Base-by-base conservation (phyloP, 169 alveolate genomes). In the Cryptosporidium meleagridis region DNA sequence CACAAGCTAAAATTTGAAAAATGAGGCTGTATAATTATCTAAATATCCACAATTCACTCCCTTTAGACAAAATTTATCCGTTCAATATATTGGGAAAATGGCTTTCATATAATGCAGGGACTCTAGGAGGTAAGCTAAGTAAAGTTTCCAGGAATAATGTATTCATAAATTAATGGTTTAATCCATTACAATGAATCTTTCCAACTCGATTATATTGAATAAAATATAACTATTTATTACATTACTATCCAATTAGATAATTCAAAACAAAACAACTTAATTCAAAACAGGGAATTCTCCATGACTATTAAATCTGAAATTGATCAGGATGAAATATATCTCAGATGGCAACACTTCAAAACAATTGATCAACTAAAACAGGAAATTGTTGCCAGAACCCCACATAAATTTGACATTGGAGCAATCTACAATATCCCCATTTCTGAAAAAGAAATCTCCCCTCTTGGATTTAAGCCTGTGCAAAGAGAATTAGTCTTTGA, bases 401-500 rank as follows among this genome's bases (percentile, higher is more conserved):
- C 97, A 12, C 94, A 92, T 75, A 97, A 95, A 93, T 95, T 95
- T 52, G 97, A 95, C 95, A 94, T 96, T 85, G 99, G 99, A 0
- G 99, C 99, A 23, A 95, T 98, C 48, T 98, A 95, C 93, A 94
- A 71, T 85, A 94, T 58, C 94, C 97, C 94, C 72, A 95, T 94
- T 53, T 85, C 95, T 65, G 94, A 92, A 45, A 95, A 86, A 75
- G 93, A 91, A 70, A 91, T 86, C 29, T 52, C 89, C 8, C 89
- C 75, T 21, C 12, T 80, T 29, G 86, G 75, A 69, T 92, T 92
- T 10, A 45, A 62, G 55, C 89, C 72, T 16, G 59, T 62, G 1
- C 89, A 80, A 41, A 80, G 89, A 93, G 99, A 98, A 89, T 87
- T 98, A 62, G 99, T 98, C 35, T 96, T 98, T 70, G 99, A 98